Evolutionary conservation across 1,284 basidiomycete species (phyloP), one percentile per base, ranked within the genome.

Genomic region (Ceratobasidium sp.): DNA sequence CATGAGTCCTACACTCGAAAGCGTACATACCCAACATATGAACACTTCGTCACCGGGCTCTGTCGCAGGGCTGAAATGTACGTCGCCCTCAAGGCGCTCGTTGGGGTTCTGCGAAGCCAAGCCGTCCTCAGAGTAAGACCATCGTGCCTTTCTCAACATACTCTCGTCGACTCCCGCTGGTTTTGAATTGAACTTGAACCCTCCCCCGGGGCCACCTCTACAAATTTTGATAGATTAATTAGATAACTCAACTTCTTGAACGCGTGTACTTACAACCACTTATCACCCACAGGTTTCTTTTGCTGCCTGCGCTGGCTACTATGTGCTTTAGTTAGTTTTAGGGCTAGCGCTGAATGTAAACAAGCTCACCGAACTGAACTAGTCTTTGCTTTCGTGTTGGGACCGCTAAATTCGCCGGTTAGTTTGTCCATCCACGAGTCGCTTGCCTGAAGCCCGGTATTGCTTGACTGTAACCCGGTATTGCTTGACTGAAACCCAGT

Each of bases 61-160:
- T 1, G 31, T 39, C 13, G 35, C 60, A n/a, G 60, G 60, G 2
- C 13, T 37, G 17, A 61, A 61, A 20, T 61, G 60, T 8, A 60
- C 58, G 17, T 61, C 60, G 33, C 60, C 60, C 31, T 61, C 60
- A 3, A 37, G 1, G 28, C 60, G 28, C 60, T 61, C 60, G 17
- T 61, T 15, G n/a, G 39, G 20, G 60, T 37, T 23, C 13, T 35
- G 33, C 8, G 17, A 61, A 26, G 7, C 33, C 5, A 20, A 4
- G 8, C 60, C 60, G 35, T 61, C 60, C 35, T 61, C 60, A 4
- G 60, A 61, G 60, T 61, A 61, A n/a, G 60, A 61, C 60, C 60
- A 61, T n/a, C 35, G 35, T 1, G 60, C 11, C 60, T 31, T 15
- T 31, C 31, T 17, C 31, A 33, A 17, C 11, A 11, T 11, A 20